phyloP scores from a whole-genome alignment of 1,284 basidiomycete genomes.

The Cryptococcus jaspeensis region DNA sequence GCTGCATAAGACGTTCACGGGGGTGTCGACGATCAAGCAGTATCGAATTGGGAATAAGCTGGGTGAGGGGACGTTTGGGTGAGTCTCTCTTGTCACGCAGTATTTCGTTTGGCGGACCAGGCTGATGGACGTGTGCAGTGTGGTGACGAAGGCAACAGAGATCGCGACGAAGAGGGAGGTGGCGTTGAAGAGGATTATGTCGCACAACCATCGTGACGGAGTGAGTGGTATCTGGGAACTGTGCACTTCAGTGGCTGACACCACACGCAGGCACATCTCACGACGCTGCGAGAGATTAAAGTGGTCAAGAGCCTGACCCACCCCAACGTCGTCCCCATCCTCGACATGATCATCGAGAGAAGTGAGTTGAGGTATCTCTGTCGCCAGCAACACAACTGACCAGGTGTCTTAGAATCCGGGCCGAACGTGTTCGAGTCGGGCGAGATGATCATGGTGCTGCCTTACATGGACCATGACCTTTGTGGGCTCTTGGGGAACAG shows the following conservation, averaged over 20 bases:
- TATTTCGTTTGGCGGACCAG: too few species aligned
- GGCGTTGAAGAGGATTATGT: conserved; percentile 77
- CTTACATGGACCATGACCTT: conserved; percentile 99
- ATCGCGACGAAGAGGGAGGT: conserved; percentile 64
- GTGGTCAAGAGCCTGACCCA: conserved; percentile 88
- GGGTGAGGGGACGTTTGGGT: conserved; percentile 95
- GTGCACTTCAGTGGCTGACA: background rate
- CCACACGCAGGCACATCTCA: conserved; percentile 64
- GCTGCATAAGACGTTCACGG: conserved; percentile 68
- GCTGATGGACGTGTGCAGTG: conserved; percentile 54
- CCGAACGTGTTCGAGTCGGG: background rate
- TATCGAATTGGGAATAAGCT: conserved; percentile 81
- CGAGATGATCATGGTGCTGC: conserved; percentile 90
- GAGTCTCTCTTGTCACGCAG: conserved; percentile 13
- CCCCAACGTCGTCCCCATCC: conserved; percentile 77
- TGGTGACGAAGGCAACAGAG: conserved; percentile 83
- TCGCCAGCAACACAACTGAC: background rate
- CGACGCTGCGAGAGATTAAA: conserved; percentile 97
- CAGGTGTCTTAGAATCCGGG: background rate
- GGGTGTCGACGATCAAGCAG: conserved; percentile 72
- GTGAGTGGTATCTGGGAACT: conserved; percentile 54
- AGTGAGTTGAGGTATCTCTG: conserved; percentile 35
- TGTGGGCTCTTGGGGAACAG: conserved; percentile 91
- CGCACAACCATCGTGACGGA: conserved; percentile 95
- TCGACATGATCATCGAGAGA: conserved; percentile 77